These are phyloP conservation scores for Cucumis hystrix DNA, from an alignment of 306 rosid genomes.

Conservation along the genomic window DNA sequence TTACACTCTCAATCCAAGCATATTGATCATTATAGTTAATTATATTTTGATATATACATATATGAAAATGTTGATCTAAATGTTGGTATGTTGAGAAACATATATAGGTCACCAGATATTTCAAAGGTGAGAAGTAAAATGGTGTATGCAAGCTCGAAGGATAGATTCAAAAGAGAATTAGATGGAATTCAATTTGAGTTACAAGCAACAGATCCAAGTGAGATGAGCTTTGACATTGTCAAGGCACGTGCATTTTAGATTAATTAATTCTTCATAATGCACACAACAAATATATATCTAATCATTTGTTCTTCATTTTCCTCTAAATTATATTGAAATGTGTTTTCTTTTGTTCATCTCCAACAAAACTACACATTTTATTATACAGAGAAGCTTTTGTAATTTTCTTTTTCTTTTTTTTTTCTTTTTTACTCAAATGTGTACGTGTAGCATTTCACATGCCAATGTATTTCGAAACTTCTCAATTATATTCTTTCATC, in stretches of 20 bases:
- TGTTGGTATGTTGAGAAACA: not conserved
- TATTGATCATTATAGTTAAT: no score
- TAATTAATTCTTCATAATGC: no score
- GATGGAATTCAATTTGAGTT: slow-evolving; percentile 2
- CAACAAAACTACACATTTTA: no score
- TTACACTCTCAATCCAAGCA: not conserved
- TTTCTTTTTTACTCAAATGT: no score
- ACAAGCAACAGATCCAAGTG: not conserved
- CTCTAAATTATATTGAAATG: no score
- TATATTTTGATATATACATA: not conserved
- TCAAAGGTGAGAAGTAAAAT: not conserved
- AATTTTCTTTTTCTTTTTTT: no score
- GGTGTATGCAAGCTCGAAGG: slow-evolving; percentile 8
- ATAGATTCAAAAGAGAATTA: slow-evolving; percentile 1
- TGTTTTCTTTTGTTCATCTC: no score
- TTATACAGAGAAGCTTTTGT: no score
- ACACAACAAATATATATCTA: not conserved
- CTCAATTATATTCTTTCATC: no score
- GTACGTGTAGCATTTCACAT: no score
- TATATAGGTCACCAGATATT: not conserved
- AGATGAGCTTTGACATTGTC: slow-evolving; percentile 4
- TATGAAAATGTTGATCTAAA: not conserved
- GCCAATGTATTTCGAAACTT: no score
- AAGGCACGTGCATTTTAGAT: not conserved
- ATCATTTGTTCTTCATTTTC: no score